These are phyloP conservation scores for Schizochytrium sp. DNA, from an alignment of 108 stramenopile genomes.

Conservation along the genomic window DNA sequence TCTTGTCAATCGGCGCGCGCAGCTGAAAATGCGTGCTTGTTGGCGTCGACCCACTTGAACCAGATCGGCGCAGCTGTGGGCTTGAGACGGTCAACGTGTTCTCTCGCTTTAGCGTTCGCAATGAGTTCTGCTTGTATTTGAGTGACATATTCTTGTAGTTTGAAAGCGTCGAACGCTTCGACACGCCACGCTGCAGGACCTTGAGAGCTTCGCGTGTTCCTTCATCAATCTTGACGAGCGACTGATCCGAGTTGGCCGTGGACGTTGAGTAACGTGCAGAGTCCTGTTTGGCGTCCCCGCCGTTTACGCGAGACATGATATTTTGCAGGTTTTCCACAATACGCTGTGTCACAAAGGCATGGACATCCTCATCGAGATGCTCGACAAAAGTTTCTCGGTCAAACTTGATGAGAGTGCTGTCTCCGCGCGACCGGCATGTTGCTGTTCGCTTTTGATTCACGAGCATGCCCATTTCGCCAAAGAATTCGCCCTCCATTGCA, in stretches of 20 bases:
- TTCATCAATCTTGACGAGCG: neutral
- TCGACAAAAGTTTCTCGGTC: neutral
- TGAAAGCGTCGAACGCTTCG: neutral
- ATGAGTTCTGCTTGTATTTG: neutral
- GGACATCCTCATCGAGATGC: neutral
- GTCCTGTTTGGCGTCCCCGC: neutral
- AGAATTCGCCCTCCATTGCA: neutral
- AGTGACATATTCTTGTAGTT: neutral
- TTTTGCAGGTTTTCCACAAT: neutral
- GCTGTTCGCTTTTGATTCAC: neutral
- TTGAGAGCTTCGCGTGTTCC: neutral
- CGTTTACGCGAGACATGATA: neutral
- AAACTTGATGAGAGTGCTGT: neutral
- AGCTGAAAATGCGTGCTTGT: too few relatives aligned
- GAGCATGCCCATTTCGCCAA: conserved; percentile 11
- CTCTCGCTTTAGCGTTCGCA: neutral
- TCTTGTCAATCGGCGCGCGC: neutral
- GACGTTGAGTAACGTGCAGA: neutral
- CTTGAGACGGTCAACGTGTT: neutral
- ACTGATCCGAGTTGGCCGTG: neutral
- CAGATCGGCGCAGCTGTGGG: neutral
- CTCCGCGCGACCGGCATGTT: neutral
- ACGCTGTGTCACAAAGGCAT: neutral
- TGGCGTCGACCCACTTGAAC: neutral
- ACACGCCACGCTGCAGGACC: neutral